A percentile compares a stretch with the other conserved stretches of the same genome.
Conservation (phyloP, 2,329 filamentous ascomycete species). For the Endocalyx cinctus region DNA sequence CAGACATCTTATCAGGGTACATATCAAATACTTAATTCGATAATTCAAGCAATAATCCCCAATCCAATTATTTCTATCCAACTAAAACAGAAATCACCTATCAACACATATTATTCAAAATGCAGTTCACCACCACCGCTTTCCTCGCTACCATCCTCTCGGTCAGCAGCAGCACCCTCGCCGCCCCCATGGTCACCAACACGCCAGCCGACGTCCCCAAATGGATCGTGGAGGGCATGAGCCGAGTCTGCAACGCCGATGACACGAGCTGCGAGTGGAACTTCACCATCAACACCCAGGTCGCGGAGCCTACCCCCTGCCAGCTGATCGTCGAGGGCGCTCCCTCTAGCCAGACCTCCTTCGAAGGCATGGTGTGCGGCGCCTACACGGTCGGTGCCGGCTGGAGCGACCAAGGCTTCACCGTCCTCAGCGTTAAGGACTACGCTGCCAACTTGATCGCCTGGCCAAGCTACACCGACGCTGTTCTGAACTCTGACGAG, state of each 20-base stretch:
- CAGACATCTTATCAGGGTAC: no score
- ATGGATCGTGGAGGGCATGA: slow-evolving; percentile 36
- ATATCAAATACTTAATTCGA: no score
- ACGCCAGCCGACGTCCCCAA: slow-evolving; percentile 24
- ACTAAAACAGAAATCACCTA: no score
- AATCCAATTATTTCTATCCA: no score
- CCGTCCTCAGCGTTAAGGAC: slow-evolving; percentile 46
- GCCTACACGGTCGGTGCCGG: slow-evolving; percentile 46
- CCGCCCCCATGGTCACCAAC: slow-evolving; percentile 18
- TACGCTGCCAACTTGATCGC: slow-evolving; percentile 38
- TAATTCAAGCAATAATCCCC: no score
- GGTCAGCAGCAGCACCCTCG: slow-evolving; percentile 18
- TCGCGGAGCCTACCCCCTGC: slow-evolving; percentile 30
- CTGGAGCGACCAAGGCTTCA: slow-evolving; percentile 56
- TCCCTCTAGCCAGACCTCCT: slow-evolving; percentile 33
- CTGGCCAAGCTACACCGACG: slow-evolving; percentile 51
- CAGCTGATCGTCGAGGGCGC: slow-evolving; percentile 30
- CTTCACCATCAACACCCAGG: slow-evolving; percentile 32
- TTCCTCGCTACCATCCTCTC: slow-evolving; percentile 22
- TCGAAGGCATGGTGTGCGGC: slow-evolving; percentile 38
- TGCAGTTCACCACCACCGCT: slow-evolving; percentile 32
- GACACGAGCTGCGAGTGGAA: slow-evolving; percentile 37
- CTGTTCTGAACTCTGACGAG: no score
- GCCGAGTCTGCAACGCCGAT: slow-evolving; percentile 32
- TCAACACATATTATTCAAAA: no score